Conservation (phyloP, 1,139 yeast species). For the Zygoascus sp. region DNA sequence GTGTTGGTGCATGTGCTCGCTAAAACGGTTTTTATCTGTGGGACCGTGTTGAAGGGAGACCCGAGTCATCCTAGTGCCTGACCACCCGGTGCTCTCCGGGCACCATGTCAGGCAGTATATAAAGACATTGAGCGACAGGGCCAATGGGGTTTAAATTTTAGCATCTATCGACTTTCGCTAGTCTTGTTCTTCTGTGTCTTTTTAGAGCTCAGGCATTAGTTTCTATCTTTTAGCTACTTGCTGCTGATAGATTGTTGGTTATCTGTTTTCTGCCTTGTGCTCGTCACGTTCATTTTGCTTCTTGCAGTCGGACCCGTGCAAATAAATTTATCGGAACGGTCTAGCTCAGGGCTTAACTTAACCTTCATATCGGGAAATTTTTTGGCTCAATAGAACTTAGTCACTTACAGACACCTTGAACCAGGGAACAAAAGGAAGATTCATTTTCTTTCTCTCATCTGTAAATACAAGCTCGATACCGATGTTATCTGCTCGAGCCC, state of each 20-base stretch:
- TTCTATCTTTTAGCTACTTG: not conserved
- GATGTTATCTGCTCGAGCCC: slow-evolving; percentile 3
- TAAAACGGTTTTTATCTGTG: not conserved
- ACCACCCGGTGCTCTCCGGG: not conserved
- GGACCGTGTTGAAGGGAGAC: not conserved
- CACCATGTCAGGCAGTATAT: not conserved
- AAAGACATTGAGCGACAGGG: not conserved
- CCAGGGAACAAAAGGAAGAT: not conserved
- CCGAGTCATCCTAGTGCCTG: not conserved
- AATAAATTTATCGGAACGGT: not conserved
- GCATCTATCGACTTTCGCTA: no score
- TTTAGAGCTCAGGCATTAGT: not conserved
- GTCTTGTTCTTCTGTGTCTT: no score
- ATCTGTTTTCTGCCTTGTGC: not conserved
- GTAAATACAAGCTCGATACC: not conserved
- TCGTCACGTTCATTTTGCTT: not conserved
- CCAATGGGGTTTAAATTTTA: no score
- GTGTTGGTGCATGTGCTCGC: no score
- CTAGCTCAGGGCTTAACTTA: not conserved
- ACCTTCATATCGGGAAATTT: not conserved
- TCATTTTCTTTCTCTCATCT: not conserved
- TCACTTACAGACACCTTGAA: not conserved
- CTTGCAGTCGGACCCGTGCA: not conserved
- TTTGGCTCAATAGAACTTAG: not conserved
- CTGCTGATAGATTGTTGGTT: not conserved